Conservation (phyloP, 768 basidiomycete genomes). For the Xerocomellus intermedius region DNA sequence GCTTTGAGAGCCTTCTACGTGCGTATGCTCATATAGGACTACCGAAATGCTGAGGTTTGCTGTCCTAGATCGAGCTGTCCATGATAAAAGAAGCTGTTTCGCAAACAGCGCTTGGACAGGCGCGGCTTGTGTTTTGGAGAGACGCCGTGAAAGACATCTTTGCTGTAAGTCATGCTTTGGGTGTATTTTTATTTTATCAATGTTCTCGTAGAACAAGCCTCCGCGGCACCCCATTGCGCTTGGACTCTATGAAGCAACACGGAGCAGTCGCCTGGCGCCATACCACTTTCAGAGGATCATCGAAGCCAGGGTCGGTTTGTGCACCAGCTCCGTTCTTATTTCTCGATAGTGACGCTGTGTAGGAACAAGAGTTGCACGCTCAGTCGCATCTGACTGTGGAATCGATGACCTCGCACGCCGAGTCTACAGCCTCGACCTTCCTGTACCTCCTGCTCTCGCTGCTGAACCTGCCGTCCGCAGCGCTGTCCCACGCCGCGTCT, state of each 20-base stretch:
- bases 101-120: slow-evolving; percentile 70
- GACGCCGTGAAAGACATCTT: slow-evolving; percentile 69
- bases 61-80: slow-evolving; percentile 68
- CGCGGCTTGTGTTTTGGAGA: slow-evolving; percentile 86
- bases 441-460: slow-evolving; percentile 75
- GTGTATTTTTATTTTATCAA: slow-evolving; percentile 11
- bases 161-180: slow-evolving; percentile 46
- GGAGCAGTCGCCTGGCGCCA: slow-evolving; percentile 49
- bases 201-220: slow-evolving; percentile 57
- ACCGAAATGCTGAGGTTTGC: slow-evolving; percentile 5
- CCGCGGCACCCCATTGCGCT: slow-evolving; percentile 80
- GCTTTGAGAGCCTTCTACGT: slow-evolving; percentile 85
- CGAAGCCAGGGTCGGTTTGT: slow-evolving; percentile 69
- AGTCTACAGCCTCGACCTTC: slow-evolving; percentile 76
- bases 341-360: slow-evolving; percentile 23
- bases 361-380: slow-evolving; percentile 67
- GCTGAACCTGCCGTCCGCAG: slow-evolving; percentile 52
- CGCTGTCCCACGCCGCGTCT: slow-evolving; percentile 73
- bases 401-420: slow-evolving; percentile 68
- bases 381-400: slow-evolving; percentile 66
- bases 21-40: slow-evolving; percentile 31
- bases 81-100: slow-evolving; percentile 76
- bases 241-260: slow-evolving; percentile 60
- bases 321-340: background rate
- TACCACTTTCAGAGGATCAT: slow-evolving; percentile 84